Evolutionary conservation across 116 monocot species (phyloP).

Genomic region (Cymodocea nodosa): DNA sequence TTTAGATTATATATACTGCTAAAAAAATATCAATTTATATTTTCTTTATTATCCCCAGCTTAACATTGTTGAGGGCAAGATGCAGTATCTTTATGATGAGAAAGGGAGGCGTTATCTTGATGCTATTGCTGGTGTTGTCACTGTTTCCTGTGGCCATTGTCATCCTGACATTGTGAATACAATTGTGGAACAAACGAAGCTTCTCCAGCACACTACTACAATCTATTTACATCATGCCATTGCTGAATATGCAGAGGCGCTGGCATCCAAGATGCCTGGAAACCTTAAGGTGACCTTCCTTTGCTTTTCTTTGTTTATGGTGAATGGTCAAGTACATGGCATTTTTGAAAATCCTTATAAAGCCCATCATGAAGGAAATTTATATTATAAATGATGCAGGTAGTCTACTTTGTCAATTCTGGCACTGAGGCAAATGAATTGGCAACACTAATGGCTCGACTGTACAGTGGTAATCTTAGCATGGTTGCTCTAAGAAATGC

Average conservation of each 20-base stretch:
- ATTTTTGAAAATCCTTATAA: not conserved
- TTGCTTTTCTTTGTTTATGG: not conserved
- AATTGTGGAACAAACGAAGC: constrained; percentile 61
- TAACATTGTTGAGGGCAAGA: constrained; percentile 97
- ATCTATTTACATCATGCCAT: constrained; percentile 94
- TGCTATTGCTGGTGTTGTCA: constrained; percentile 91
- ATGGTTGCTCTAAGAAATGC: constrained; percentile 96
- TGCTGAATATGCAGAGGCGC: constrained; percentile 86
- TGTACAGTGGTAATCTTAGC: constrained; percentile 82
- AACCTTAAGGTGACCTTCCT: constrained; percentile 48
- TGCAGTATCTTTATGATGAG: constrained; percentile 97
- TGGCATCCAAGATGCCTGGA: constrained; percentile 97
- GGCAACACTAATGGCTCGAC: constrained; percentile 90
- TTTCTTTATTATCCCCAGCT: constrained; percentile 23
- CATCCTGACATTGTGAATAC: constrained; percentile 88
- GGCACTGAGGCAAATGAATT: constrained; percentile 99
- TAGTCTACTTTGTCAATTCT: constrained; percentile 99
- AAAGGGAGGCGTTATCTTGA: constrained; percentile 86
- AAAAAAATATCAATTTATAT: not conserved
- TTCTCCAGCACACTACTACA: constrained; percentile 93
- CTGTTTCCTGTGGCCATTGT: constrained; percentile 95
- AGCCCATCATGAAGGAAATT: not conserved
- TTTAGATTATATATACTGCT: not conserved
- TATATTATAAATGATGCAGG: constrained; percentile 32
- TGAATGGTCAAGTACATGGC: not conserved